Evolutionary conservation across 345 rosid species (phyloP).

Genomic region (Cochlearia excelsa): DNA sequence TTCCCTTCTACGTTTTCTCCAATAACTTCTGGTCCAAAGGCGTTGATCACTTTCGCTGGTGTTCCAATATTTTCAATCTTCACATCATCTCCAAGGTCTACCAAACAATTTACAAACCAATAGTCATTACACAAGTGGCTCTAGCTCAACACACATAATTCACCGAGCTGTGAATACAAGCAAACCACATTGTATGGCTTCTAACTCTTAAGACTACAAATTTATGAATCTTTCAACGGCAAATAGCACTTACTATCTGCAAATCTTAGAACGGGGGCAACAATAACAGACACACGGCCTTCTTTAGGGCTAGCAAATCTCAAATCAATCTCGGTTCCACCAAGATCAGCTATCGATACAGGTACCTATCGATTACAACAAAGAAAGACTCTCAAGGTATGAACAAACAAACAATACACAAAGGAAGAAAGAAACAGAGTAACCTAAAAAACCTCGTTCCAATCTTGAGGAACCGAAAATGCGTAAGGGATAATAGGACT

Average conservation of each 20-base stretch:
- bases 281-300: constrained; percentile 79
- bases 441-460: too few relatives aligned
- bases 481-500: too few relatives aligned
- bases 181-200: not conserved
- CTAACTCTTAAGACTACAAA: not conserved
- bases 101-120: not conserved
- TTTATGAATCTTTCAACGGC: not conserved
- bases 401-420: not conserved
- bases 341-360: constrained; percentile 92
- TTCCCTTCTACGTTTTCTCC: constrained; percentile 94
- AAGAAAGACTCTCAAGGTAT: not conserved
- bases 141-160: not conserved
- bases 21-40: constrained; percentile 90
- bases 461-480: too few relatives aligned
- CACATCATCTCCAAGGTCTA: constrained; percentile 67
- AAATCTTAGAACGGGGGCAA: constrained; percentile 93
- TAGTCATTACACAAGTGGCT: too few relatives aligned
- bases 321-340: constrained; percentile 93
- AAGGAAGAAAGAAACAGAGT: too few relatives aligned
- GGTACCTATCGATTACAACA: constrained; percentile 58
- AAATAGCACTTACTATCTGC: constrained; percentile 63
- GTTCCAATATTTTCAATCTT: constrained; percentile 80
- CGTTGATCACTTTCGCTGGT: constrained; percentile 83
- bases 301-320: constrained; percentile 81
- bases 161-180: not conserved